Percentiles rank a stretch among this genome's conserved stretches.
phyloP scores from a whole-genome alignment of 2,329 filamentous ascomycete genomes.

The Neobulgaria alba region DNA sequence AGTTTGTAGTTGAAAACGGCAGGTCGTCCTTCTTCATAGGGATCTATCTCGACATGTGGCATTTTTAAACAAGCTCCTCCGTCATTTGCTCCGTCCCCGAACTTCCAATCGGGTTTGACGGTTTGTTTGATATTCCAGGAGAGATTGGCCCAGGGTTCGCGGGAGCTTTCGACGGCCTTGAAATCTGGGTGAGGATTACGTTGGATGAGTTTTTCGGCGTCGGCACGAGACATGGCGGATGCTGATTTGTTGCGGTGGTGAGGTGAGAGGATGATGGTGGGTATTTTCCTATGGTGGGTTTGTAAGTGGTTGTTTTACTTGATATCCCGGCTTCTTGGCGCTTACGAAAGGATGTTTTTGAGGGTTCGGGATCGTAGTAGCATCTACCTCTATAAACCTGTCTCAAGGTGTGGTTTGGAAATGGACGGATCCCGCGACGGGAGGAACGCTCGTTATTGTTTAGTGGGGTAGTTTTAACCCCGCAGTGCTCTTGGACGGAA shows the following conservation, averaged over 20 bases:
- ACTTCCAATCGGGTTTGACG: constrained; percentile 54
- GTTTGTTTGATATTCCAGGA: constrained; percentile 53
- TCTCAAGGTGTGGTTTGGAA: too few relatives aligned
- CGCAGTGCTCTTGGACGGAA: too few relatives aligned
- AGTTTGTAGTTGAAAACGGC: constrained; percentile 80
- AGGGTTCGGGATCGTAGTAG: too few relatives aligned
- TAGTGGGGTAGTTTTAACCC: too few relatives aligned
- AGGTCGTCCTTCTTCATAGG: constrained; percentile 61
- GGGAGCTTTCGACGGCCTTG: constrained; percentile 58
- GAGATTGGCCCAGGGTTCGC: constrained; percentile 49
- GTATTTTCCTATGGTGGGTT: too few relatives aligned
- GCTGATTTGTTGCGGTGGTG: constrained; percentile 2
- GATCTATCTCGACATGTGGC: constrained; percentile 69
- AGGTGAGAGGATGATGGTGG: too few relatives aligned
- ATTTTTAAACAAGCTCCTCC: constrained; percentile 37
- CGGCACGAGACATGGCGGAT: constrained; percentile 17
- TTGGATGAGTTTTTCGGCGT: constrained; percentile 32
- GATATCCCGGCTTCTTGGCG: too few relatives aligned
- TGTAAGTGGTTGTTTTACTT: too few relatives aligned
- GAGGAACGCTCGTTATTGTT: too few relatives aligned
- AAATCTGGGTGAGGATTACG: constrained; percentile 69
- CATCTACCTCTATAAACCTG: too few relatives aligned
- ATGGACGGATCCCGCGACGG: too few relatives aligned
- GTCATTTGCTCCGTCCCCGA: constrained; percentile 57
- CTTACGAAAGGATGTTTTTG: too few relatives aligned